A percentile compares a stretch with the other conserved stretches of the same genome.
Conservation (phyloP, 2,329 filamentous ascomycete genomes). For the Blastomyces silverae region DNA sequence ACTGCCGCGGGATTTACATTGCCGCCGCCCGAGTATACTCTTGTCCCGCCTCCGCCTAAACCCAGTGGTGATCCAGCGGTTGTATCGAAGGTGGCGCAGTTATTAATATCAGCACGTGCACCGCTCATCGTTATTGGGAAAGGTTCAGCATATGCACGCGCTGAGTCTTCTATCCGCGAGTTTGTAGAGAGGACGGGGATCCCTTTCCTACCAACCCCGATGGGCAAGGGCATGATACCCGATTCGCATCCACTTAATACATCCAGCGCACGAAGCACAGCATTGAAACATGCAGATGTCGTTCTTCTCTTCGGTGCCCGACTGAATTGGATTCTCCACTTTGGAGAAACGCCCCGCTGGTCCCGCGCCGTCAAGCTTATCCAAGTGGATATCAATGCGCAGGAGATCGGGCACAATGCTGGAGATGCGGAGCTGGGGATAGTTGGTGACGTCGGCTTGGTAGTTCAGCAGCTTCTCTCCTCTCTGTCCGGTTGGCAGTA, state of each 20-base stretch:
- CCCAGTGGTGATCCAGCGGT: conserved; percentile 42
- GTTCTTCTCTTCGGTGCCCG: conserved; percentile 50
- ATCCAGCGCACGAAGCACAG: conserved; percentile 49
- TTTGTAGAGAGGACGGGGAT: conserved; percentile 46
- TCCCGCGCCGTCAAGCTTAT: conserved; percentile 46
- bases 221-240: conserved; percentile 53
- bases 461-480: conserved; percentile 43
- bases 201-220: conserved; percentile 53
- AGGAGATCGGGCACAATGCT: conserved; percentile 50
- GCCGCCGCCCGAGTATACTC: conserved; percentile 28
- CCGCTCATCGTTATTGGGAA: conserved; percentile 52
- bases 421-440: conserved; percentile 45
- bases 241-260: conserved; percentile 50
- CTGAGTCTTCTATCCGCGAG: conserved; percentile 42
- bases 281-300: conserved; percentile 50
- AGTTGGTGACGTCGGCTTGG: conserved; percentile 47
- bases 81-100: conserved; percentile 37
- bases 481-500: conserved; percentile 44
- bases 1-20: conserved; percentile 19
- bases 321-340: conserved; percentile 55
- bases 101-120: conserved; percentile 45
- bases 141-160: conserved; percentile 49
- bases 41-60: conserved; percentile 38
- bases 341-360: conserved; percentile 51
- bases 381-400: conserved; percentile 50